Evolutionary conservation across 441 rosid species (phyloP).

Genomic region (Breynia disticha): DNA sequence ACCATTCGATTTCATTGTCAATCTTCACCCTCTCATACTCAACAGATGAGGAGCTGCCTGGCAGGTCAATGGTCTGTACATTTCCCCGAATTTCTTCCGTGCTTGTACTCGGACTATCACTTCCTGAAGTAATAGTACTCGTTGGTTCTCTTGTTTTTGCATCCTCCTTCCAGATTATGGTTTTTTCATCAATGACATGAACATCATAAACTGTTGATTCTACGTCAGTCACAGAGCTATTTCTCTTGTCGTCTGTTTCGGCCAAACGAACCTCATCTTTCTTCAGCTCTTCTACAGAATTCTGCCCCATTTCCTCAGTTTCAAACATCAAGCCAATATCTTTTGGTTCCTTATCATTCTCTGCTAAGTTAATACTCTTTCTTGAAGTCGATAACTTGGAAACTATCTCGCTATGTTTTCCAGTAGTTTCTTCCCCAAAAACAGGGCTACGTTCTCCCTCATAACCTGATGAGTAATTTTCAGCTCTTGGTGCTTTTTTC

Average conservation of each 20-base stretch:
- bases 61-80: too few relatives aligned
- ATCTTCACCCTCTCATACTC: slow-evolving; percentile 34
- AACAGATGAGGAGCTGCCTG: slow-evolving; percentile 30
- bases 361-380: neutral
- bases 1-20: slow-evolving; percentile 55
- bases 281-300: slow-evolving; percentile 17
- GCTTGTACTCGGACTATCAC: too few relatives aligned
- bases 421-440: too few relatives aligned
- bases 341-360: slow-evolving; percentile 8
- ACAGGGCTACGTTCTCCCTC: too few relatives aligned
- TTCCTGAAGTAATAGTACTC: too few relatives aligned
- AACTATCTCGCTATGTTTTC: slow-evolving; percentile 16
- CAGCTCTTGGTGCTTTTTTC: slow-evolving; percentile 15
- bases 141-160: too few relatives aligned
- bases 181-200: slow-evolving; percentile 41
- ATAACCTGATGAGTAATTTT: too few relatives aligned
- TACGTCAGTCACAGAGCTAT: slow-evolving; percentile 18
- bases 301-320: slow-evolving; percentile 10
- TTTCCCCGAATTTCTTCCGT: too few relatives aligned
- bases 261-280: slow-evolving; percentile 18
- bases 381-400: slow-evolving; percentile 14
- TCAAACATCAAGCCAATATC: slow-evolving; percentile 10
- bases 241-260: slow-evolving; percentile 11
- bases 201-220: slow-evolving; percentile 49
- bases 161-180: slow-evolving; percentile 8